Conservation (phyloP, 2,329 filamentous ascomycete genomes). For the Exophiala xenobiotica region DNA sequence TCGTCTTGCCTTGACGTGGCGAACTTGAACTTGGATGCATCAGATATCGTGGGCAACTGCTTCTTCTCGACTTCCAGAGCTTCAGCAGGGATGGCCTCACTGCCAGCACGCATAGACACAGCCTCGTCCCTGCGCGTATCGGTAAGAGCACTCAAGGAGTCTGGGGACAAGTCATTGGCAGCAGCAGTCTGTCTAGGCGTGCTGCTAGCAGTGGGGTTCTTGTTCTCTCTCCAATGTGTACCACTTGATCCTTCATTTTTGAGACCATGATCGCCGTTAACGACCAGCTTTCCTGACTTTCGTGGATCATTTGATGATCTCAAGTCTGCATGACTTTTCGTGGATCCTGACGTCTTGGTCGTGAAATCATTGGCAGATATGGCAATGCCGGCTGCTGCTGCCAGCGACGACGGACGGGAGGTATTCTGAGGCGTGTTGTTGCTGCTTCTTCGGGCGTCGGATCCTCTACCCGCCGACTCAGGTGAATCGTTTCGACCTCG, state of each 20-base stretch:
- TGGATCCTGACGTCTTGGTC: neutral
- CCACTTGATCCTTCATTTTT: too few relatives aligned
- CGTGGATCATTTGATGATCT: slow-evolving; percentile 1
- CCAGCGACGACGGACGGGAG: slow-evolving; percentile 14
- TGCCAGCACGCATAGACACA: slow-evolving; percentile 30
- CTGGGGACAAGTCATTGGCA: slow-evolving; percentile 5
- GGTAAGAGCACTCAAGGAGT: slow-evolving; percentile 14
- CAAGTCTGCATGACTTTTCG: slow-evolving; percentile 3
- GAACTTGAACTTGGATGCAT: slow-evolving; percentile 26
- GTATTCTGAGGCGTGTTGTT: slow-evolving; percentile 10
- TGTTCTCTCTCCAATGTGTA: slow-evolving; percentile 5
- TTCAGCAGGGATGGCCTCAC: slow-evolving; percentile 21
- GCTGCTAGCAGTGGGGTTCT: slow-evolving; percentile 5
- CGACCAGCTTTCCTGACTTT: slow-evolving; percentile 2
- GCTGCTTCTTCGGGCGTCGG: slow-evolving; percentile 7
- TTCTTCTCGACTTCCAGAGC: slow-evolving; percentile 10
- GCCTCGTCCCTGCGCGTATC: slow-evolving; percentile 24
- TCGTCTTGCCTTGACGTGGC: slow-evolving; percentile 26
- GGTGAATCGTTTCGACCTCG: slow-evolving; percentile 13
- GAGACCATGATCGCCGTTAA: slow-evolving; percentile 15
- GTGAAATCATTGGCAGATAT: slow-evolving; percentile 5
- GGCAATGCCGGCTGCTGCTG: slow-evolving; percentile 15
- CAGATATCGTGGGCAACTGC: neutral
- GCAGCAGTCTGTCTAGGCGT: slow-evolving; percentile 12
- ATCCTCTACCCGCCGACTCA: neutral